These are phyloP conservation scores for Daldinia decipiens DNA, from an alignment of 495 filamentous ascomycete species.

Conservation along the genomic window DNA sequence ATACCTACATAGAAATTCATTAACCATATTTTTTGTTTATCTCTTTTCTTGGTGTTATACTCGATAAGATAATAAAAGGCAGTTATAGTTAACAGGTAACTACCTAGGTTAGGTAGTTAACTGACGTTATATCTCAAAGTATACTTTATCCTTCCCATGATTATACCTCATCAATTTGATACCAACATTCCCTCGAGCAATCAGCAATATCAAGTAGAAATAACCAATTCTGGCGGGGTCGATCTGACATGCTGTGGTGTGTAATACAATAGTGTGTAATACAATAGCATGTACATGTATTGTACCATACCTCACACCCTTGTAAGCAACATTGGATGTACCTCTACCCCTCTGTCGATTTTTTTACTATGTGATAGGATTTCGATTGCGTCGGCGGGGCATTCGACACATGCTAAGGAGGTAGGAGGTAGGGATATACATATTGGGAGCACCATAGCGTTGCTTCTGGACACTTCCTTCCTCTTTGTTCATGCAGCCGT, in stretches of 20 bases:
- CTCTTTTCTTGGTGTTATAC: too few relatives aligned
- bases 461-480: slow-evolving; percentile 38
- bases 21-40: too few relatives aligned
- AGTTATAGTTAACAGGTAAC: too few relatives aligned
- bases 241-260: slow-evolving; percentile 27
- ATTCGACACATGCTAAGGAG: slow-evolving; percentile 32
- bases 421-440: slow-evolving; percentile 5
- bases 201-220: slow-evolving; percentile 22
- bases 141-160: background rate
- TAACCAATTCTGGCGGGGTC: slow-evolving; percentile 16
- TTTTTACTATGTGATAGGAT: slow-evolving; percentile 2
- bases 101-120: too few relatives aligned
- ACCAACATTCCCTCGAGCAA: background rate
- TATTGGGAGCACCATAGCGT: slow-evolving; percentile 18
- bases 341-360: slow-evolving; percentile 27
- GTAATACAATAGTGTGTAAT: slow-evolving; percentile 9
- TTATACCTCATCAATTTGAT: background rate
- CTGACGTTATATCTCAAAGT: background rate
- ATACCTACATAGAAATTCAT: too few relatives aligned
- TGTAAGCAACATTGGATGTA: slow-evolving; percentile 1
- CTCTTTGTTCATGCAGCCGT: slow-evolving; percentile 13
- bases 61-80: too few relatives aligned
- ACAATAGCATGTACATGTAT: background rate
- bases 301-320: background rate
- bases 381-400: slow-evolving; percentile 31